Evolutionary conservation across 305 asterid genomes (phyloP).

Genomic region (Rubia tinctorum): DNA sequence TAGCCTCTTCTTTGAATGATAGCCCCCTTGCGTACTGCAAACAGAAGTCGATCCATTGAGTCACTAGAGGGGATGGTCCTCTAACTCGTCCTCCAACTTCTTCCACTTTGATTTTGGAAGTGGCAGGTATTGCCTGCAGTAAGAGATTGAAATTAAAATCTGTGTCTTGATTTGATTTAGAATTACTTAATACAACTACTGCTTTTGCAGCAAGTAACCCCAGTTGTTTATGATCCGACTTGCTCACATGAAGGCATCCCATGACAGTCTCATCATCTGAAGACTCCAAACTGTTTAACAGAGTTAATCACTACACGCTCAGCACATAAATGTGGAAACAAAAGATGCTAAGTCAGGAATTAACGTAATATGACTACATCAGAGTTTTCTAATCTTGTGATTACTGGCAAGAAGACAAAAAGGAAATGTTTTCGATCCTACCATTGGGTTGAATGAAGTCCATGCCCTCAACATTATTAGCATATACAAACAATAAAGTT

Average conservation of each 20-base stretch:
- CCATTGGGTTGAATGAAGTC: background rate
- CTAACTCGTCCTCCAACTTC: slow-evolving; percentile 77
- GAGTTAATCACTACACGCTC: background rate
- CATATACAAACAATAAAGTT: too few relatives aligned
- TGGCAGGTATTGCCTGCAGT: slow-evolving; percentile 66
- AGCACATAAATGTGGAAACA: background rate
- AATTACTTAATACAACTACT: background rate
- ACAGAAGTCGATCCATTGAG: slow-evolving; percentile 91
- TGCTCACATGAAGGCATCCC: background rate
- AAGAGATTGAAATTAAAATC: background rate
- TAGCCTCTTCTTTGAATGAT: slow-evolving; percentile 58
- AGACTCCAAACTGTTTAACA: background rate
- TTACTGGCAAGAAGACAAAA: background rate
- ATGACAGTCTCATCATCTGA: background rate
- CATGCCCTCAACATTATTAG: background rate
- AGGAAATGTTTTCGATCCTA: background rate
- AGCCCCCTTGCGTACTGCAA: slow-evolving; percentile 64
- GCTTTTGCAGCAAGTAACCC: background rate
- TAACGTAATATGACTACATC: background rate
- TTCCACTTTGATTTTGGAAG: slow-evolving; percentile 51
- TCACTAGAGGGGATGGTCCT: slow-evolving; percentile 76
- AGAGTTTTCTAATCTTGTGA: background rate
- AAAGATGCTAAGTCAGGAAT: background rate
- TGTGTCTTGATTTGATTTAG: background rate
- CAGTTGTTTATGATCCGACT: background rate